These are phyloP conservation scores for Colletotrichum costaricense DNA, from an alignment of 2,329 filamentous ascomycete species.

Conservation along the genomic window DNA sequence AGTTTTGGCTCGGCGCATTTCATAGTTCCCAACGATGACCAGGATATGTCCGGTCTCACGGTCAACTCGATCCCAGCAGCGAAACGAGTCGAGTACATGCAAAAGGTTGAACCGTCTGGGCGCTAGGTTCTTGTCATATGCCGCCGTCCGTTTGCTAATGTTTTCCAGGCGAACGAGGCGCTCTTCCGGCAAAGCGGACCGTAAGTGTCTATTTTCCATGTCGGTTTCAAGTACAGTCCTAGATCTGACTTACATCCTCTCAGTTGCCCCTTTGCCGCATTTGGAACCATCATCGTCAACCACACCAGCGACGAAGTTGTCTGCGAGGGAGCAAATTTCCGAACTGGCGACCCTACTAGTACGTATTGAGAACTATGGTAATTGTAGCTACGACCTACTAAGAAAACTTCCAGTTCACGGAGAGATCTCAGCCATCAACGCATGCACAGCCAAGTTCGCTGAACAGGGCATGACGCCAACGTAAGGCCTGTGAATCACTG, in stretches of 20 bases:
- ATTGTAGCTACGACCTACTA: not conserved
- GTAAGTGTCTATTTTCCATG: not conserved
- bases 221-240: no score
- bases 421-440: constrained; percentile 31
- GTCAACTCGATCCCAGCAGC: constrained; percentile 22
- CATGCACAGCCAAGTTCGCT: constrained; percentile 24
- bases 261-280: constrained; percentile 62
- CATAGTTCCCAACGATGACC: constrained; percentile 26
- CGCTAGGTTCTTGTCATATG: no score
- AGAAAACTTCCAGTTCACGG: not conserved
- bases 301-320: constrained; percentile 56
- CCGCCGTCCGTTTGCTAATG: no score
- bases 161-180: not conserved
- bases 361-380: fast-evolving
- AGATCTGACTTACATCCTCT: not conserved
- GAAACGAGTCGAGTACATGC: constrained; percentile 27
- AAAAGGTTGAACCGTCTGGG: not conserved
- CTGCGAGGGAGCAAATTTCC: constrained; percentile 29
- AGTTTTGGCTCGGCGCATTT: not conserved
- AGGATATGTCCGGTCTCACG: constrained; percentile 26
- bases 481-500: not conserved
- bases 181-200: constrained; percentile 26
- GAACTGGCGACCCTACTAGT: constrained; percentile 31
- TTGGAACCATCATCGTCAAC: constrained; percentile 66
- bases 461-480: constrained; percentile 25